Evolutionary conservation across 108 stramenopile genomes (phyloP), one percentile per base, ranked within the genome.

Genomic region (Nannochloropsis oceanica): DNA sequence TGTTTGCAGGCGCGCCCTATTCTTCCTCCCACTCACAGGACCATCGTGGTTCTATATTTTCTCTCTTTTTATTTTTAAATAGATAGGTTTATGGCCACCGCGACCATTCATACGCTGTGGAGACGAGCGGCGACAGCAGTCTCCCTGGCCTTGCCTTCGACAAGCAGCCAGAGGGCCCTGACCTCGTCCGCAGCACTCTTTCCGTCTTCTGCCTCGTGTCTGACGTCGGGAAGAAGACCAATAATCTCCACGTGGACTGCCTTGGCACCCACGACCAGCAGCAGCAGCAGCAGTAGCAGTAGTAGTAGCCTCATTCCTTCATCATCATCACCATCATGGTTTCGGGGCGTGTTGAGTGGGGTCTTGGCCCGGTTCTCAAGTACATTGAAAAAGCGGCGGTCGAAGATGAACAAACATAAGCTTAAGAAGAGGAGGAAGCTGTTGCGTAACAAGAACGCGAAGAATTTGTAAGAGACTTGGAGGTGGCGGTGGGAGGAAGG

Each of bases 371-470:
- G 59, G n/a, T 73, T 18, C 59, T 73, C 59, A 10, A 93, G 93
- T 34, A 95, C 94, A 18, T 82, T 95, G 79, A 95, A 95, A 86
- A 91, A 92, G 84, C 92, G 94, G 43, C 90, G 93, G 89, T 93
- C 91, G 84, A 94, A 93, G 92, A 95, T 95, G 94, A 95, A 95
- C 79, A 95, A 95, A 83, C 94, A 95, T 84, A 95, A 95, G 85
- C 86, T 95, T 9, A 89, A 91, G 25, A 95, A 95, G 90, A 93
- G 94, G 90, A 92, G 93, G 81, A 95, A 95, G 91, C 90, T 92
- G 90, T 87, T 93, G 73, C 92, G 94, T 25, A 89, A 93, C 89
- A 93, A 94, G 85, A 94, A 84, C 83, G 93, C 93, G 84, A 92
- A 89, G 84, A 84, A 73, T 73, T 73, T 73, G 59, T 73, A 73